Conservation (phyloP, 2,329 filamentous ascomycete genomes). For the Paecilomyces dactylethromorphus region DNA sequence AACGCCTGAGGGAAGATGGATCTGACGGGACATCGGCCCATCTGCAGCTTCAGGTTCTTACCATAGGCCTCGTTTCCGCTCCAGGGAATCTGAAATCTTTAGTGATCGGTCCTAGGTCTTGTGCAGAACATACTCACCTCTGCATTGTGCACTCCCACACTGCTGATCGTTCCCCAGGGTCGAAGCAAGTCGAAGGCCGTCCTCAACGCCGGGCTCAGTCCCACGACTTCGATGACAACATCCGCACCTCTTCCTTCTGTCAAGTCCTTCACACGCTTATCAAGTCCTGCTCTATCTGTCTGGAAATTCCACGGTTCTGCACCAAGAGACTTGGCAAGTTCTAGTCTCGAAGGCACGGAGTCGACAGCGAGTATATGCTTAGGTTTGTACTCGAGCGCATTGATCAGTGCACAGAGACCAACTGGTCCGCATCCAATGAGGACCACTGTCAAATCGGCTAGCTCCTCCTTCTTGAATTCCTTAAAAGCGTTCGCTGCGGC, state of each 20-base stretch:
- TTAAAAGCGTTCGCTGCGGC: constrained; percentile 73
- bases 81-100: constrained; percentile 54
- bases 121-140: constrained; percentile 45
- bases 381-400: constrained; percentile 68
- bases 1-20: constrained; percentile 63
- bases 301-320: constrained; percentile 79
- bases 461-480: constrained; percentile 51
- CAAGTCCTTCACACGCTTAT: constrained; percentile 63
- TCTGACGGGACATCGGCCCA: constrained; percentile 70
- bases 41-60: constrained; percentile 67
- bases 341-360: constrained; percentile 66
- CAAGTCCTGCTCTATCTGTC: constrained; percentile 58
- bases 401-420: constrained; percentile 75
- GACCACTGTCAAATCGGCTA: constrained; percentile 64
- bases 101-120: constrained; percentile 8
- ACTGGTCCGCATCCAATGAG: constrained; percentile 81
- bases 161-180: constrained; percentile 67
- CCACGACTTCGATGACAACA: constrained; percentile 74
- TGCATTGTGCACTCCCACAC: constrained; percentile 68
- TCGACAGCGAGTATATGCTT: constrained; percentile 74
- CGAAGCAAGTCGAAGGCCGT: constrained; percentile 66
- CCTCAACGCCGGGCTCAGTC: constrained; percentile 60
- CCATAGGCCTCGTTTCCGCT: constrained; percentile 56
- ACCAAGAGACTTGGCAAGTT: constrained; percentile 65
- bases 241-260: constrained; percentile 80